Evolutionary conservation across 1,284 basidiomycete genomes (phyloP), one percentile per base, ranked within the genome.

Genomic region (Wallemia hederae): DNA sequence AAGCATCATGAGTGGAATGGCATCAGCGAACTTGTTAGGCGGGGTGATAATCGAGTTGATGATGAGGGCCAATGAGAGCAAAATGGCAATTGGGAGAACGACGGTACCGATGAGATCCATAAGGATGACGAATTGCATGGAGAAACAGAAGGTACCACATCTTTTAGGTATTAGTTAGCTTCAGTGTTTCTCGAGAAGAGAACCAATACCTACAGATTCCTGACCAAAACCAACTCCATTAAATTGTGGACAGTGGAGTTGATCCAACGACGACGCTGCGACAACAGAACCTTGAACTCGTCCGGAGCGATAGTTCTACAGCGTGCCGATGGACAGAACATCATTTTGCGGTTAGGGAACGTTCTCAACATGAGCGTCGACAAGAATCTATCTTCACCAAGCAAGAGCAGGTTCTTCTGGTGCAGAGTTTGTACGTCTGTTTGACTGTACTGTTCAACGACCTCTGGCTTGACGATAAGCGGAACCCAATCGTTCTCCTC

Each of bases 211-310:
- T 49, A 98, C 24, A 98, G 78, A 68, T 98, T 89, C 64, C 87
- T 85, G 27, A 99, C 94, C 63, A 88, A 80, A 33, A 98, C 88
- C 31, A 99, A 82, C 71, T 99, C 94, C 90, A 97, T 96, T 60
- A 99, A 78, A 69, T 99, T 98, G 75, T 98, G 94, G 59, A 98
- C 86, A 0, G 94, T 98, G 56, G 90, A 97, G 72, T 97, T 98
- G 76, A 99, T 98, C 94, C 94, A 99, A 65, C 94, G 83, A 27
- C 94, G 82, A 29, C 94, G 85, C 70, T 99, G 94, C 0, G 92
- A 98, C 14, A 99, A 78, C 55, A 99, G 77, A 59, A 98, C 80
- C 39, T 76, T 75, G 74, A 99, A 98, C 0, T 88, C 90, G 69
- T 98, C 90, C 7, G 94, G 94, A 25, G 90, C 94, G 67, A 98